Evolutionary conservation across 2,329 filamentous ascomycete species (phyloP).

Genomic region (Ophiostoma ips): DNA sequence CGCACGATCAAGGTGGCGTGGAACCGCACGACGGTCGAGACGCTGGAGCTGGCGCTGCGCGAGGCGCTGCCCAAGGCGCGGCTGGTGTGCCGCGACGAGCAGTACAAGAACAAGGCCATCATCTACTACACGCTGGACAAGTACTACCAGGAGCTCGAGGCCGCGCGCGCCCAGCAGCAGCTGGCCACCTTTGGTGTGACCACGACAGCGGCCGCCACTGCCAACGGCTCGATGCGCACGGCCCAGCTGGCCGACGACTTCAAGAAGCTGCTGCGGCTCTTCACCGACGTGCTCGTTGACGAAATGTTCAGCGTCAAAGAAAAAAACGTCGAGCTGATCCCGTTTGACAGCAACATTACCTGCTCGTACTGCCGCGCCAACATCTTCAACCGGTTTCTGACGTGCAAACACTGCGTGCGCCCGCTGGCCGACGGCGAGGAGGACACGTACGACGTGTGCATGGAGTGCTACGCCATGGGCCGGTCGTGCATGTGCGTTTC

Average conservation of each 20-base stretch:
- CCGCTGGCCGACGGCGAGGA: constrained; percentile 51
- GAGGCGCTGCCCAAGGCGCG: constrained; percentile 82
- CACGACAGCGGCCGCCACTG: no score
- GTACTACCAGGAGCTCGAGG: constrained; percentile 51
- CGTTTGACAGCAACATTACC: constrained; percentile 82
- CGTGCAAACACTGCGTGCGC: constrained; percentile 71
- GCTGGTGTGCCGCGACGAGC: constrained; percentile 89
- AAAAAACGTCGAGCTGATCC: constrained; percentile 57
- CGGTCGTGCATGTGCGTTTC: constrained; percentile 84
- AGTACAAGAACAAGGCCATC: constrained; percentile 98
- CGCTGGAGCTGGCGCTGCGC: constrained; percentile 68
- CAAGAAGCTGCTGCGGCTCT: constrained; percentile 63
- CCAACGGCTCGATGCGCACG: no score
- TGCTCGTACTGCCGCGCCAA: constrained; percentile 94
- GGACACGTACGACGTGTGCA: constrained; percentile 89
- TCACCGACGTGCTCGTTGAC: constrained; percentile 63
- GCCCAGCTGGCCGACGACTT: constrained; percentile 73
- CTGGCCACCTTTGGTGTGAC: constrained; percentile 34
- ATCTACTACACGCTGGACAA: constrained; percentile 76
- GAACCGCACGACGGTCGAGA: constrained; percentile 91
- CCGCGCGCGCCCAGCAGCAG: constrained; percentile 33
- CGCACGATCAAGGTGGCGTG: constrained; percentile 95
- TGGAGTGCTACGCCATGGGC: constrained; percentile 98
- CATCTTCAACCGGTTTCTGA: constrained; percentile 93
- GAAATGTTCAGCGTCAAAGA: constrained; percentile 72